A percentile compares a stretch with the other conserved stretches of the same genome.
These are phyloP conservation scores for Pyrenochaeta sp. DNA, from an alignment of 2,329 filamentous ascomycete genomes.

Conservation along the genomic window DNA sequence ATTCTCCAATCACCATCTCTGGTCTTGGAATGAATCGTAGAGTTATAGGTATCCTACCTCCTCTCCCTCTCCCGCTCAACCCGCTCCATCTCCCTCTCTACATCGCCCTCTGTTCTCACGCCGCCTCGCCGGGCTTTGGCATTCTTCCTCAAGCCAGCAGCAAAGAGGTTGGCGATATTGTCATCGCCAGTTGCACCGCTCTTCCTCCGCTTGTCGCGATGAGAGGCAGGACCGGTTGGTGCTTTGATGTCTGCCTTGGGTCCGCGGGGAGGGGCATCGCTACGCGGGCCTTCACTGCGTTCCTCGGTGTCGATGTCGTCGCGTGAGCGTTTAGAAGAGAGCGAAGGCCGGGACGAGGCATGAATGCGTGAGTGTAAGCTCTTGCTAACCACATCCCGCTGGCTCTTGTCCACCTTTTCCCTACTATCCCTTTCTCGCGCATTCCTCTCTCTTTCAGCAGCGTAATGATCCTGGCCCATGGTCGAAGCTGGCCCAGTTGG, in stretches of 20 bases:
- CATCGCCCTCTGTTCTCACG: constrained; percentile 43
- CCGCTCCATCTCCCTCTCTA: constrained; percentile 42
- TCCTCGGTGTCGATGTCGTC: constrained; percentile 33
- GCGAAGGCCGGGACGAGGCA: constrained; percentile 23
- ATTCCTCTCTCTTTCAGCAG: constrained; percentile 70
- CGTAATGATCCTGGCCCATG: constrained; percentile 65
- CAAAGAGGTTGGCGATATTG: constrained; percentile 41
- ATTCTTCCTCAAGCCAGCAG: constrained; percentile 42
- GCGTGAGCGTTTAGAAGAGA: constrained; percentile 38
- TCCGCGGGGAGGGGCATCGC: constrained; percentile 10
- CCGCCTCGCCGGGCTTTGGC: constrained; percentile 41
- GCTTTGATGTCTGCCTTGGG: constrained; percentile 26
- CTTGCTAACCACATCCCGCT: constrained; percentile 15
- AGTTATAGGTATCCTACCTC: constrained; percentile 15
- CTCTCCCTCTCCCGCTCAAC: constrained; percentile 42
- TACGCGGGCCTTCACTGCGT: constrained; percentile 2
- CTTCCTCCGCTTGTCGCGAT: constrained; percentile 44
- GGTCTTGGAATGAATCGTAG: neutral
- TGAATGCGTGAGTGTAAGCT: constrained; percentile 31
- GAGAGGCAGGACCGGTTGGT: constrained; percentile 40
- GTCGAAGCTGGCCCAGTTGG: neutral
- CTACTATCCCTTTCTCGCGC: constrained; percentile 40
- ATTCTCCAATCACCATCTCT: neutral
- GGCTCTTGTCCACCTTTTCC: constrained; percentile 34
- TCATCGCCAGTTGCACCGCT: constrained; percentile 30